Base-by-base conservation (phyloP, 768 basidiomycete genomes). In the Boletus rufocinnamomeus region DNA sequence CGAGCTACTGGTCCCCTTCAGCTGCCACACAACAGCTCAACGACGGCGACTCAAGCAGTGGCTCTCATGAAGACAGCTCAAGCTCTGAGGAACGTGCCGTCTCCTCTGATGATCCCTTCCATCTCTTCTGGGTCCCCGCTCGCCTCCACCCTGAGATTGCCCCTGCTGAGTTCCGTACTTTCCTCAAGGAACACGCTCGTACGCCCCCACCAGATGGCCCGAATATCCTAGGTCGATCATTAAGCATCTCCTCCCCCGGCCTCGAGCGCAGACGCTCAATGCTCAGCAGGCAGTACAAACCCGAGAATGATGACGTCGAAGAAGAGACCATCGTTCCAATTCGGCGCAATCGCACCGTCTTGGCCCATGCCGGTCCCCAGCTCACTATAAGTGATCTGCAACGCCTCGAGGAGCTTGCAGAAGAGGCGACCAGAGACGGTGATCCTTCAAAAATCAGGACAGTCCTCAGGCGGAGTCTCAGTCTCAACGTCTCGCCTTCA, bases 101-200 rank as follows among this genome's bases (percentile, higher is more conserved):
- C n/a, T n/a, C 68, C 23, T 72, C 81, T 40, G 87, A 91, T 66
- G 92, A 96, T 76, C 88, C 91, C 3, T 87, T 88, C 67, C 90
- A 93, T 74, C 84, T 98, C 63, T 98, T 98, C 81, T 99, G 97
- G 97, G 94, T 99, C 30, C 97, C 97, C 53, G 97, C 97, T 17
- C 85, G 89, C 57, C 80, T 98, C 37, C 97, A 98, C 72, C 97
- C 97, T 32, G 97, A 99, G 78, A 91, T 99, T 68, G 96, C 95
- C 0, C 97, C 97, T 25, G 89, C 87, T 48, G 95, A 98, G 74
- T 99, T 99, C 74, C 85, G 93, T 52, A 89, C 87, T 13, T 98
- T 99, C 72, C 84, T 99, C 65, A 91, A 95, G 72, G 92, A 96
- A 66, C 97, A 98, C 76, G 83, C 94, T 13, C 84, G 87, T 59